A percentile compares a stretch with the other conserved stretches of the same genome.
These are phyloP conservation scores for Panicum virgatum DNA, from an alignment of 202 grass and related monocot species.

Conservation along the genomic window DNA sequence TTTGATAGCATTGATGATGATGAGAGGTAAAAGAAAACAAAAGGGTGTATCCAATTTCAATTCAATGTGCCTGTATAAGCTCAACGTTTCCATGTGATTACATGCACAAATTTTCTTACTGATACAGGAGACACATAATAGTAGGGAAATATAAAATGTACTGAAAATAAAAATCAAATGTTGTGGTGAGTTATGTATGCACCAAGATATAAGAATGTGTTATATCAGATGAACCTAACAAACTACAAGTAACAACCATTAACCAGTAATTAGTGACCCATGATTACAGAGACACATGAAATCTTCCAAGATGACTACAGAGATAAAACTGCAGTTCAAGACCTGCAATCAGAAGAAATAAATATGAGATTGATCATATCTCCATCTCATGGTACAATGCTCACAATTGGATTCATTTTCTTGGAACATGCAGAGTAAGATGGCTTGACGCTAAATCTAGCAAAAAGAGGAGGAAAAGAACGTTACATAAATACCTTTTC, in stretches of 20 bases:
- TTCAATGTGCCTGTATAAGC: neutral
- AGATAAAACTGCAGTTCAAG: neutral
- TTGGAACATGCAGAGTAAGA: neutral
- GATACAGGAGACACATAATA: neutral
- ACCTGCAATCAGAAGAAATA: conserved; percentile 25
- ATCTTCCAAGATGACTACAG: neutral
- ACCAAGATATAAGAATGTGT: conserved; percentile 46
- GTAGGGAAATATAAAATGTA: neutral
- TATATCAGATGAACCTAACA: conserved; percentile 8
- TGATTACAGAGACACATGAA: neutral
- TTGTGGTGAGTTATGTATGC: neutral
- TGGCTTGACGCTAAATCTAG: neutral
- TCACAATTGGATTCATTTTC: neutral
- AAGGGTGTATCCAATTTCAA: neutral
- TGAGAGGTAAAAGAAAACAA: neutral
- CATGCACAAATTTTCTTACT: neutral
- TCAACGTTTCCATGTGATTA: neutral
- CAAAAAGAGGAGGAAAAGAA: neutral
- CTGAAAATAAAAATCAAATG: neutral
- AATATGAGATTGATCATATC: neutral
- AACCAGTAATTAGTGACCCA: neutral
- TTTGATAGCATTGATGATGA: neutral
- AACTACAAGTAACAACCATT: neutral
- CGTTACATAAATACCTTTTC: neutral
- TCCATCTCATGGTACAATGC: neutral